Conservation (phyloP, 2,329 filamentous ascomycete species). For the Penicillium sp. region DNA sequence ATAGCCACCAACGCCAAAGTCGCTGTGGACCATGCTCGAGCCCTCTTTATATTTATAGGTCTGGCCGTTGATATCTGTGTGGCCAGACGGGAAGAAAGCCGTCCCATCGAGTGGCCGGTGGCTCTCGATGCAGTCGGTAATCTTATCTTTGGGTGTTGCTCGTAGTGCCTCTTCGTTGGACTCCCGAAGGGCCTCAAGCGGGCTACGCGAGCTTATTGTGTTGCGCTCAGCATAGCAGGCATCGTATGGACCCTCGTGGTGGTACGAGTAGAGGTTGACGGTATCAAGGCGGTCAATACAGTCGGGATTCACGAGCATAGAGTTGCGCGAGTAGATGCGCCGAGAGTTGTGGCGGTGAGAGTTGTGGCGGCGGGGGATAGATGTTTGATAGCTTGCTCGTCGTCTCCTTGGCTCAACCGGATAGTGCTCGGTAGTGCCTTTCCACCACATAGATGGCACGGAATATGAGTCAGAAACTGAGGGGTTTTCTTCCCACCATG, state of each 20-base stretch:
- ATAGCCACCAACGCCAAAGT: slow-evolving; percentile 52
- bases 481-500: too few species aligned
- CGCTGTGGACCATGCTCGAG: slow-evolving; percentile 71
- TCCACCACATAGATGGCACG: slow-evolving; percentile 20
- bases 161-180: slow-evolving; percentile 71
- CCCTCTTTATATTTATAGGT: slow-evolving; percentile 77
- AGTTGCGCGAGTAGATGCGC: slow-evolving; percentile 19
- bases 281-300: slow-evolving; percentile 74
- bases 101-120: slow-evolving; percentile 79
- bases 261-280: slow-evolving; percentile 62
- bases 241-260: slow-evolving; percentile 88
- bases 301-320: slow-evolving; percentile 57
- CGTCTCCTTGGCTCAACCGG: slow-evolving; percentile 22
- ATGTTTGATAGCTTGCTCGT: slow-evolving; percentile 15
- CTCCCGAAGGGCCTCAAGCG: slow-evolving; percentile 68
- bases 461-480: slow-evolving; percentile 21
- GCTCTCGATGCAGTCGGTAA: slow-evolving; percentile 65
- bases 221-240: slow-evolving; percentile 73
- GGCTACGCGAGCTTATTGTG: slow-evolving; percentile 56
- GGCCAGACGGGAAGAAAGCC: slow-evolving; percentile 68
- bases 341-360: slow-evolving; percentile 16
- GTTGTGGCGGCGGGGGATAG: slow-evolving; percentile 16
- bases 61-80: slow-evolving; percentile 61
- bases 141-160: slow-evolving; percentile 73
- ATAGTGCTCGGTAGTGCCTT: slow-evolving; percentile 24